Evolutionary conservation across 208 protist species (phyloP).

Genomic region (Vickermania ingenoplastis): DNA sequence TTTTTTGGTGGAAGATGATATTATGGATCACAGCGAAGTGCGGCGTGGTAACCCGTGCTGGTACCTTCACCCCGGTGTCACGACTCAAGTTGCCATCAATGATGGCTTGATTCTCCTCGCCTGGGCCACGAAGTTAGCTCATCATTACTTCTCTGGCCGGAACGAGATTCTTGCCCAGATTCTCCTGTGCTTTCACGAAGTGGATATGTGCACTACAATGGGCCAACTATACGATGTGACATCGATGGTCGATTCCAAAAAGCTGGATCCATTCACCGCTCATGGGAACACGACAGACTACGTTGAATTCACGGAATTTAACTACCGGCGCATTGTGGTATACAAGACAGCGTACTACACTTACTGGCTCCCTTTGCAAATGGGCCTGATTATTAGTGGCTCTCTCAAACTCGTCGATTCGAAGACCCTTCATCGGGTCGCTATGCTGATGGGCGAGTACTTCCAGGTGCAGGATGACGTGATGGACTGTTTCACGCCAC

Average conservation of each 20-base stretch:
- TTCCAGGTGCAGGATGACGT: conserved; percentile 98
- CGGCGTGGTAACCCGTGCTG: conserved; percentile 94
- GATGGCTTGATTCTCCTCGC: conserved; percentile 93
- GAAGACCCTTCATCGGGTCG: conserved; percentile 57
- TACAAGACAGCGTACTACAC: conserved; percentile 98
- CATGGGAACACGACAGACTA: conserved; percentile 69
- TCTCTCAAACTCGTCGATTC: conserved; percentile 47
- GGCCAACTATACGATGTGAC: conserved; percentile 94
- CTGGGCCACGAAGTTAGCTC: conserved; percentile 85
- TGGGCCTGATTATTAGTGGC: conserved; percentile 89
- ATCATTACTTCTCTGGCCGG: conserved; percentile 86
- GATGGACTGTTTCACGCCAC: conserved; percentile 95
- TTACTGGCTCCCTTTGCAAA: conserved; percentile 93
- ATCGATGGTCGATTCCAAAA: conserved; percentile 85
- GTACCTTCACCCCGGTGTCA: conserved; percentile 89
- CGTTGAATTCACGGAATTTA: conserved; percentile 75
- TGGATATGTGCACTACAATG: conserved; percentile 90
- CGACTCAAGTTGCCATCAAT: conserved; percentile 91
- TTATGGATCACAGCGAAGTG: conserved; percentile 95
- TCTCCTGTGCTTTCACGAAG: conserved; percentile 88
- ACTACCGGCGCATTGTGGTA: conserved; percentile 91
- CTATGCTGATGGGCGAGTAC: conserved; percentile 94
- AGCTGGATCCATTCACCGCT: conserved; percentile 67
- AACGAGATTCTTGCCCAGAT: conserved; percentile 75
- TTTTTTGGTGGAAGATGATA: conserved; percentile 97